These are phyloP conservation scores for Populus davidiana DNA, from an alignment of 345 rosid genomes.

Conservation along the genomic window DNA sequence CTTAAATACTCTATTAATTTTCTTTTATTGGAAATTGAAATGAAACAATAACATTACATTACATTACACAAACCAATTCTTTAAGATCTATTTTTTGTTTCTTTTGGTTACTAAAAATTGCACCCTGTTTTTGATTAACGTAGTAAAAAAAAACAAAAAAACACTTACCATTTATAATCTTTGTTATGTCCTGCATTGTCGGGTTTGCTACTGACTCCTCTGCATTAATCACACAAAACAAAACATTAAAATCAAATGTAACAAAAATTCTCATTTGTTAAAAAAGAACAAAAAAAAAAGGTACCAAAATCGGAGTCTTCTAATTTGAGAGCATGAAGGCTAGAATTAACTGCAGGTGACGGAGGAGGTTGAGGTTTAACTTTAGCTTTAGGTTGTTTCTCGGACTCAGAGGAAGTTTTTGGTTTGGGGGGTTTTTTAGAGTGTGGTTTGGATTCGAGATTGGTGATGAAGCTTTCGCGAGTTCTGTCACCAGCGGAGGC, in stretches of 20 bases:
- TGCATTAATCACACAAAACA: constrained; percentile 18
- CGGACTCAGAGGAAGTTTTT: not conserved
- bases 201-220: constrained; percentile 9
- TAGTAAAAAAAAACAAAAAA: not conserved
- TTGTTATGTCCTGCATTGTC: constrained; percentile 11
- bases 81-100: not conserved
- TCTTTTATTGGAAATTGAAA: not conserved
- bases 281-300: not conserved
- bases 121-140: not conserved
- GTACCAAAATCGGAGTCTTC: constrained; percentile 26
- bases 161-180: constrained; percentile 27
- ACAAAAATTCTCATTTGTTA: not conserved
- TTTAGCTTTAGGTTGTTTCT: not conserved
- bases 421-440: constrained; percentile 4
- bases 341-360: not conserved
- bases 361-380: not conserved
- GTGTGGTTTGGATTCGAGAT: not conserved
- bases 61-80: not conserved
- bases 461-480: not conserved
- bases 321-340: not conserved
- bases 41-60: not conserved
- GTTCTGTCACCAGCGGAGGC: constrained; percentile 1
- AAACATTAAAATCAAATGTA: not conserved
- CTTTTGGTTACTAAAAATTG: not conserved
- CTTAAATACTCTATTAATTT: not conserved